Percentiles rank a stretch among this genome's conserved stretches.
Conservation (phyloP, 768 basidiomycete species). For the Neoboletus brunneissimus region DNA sequence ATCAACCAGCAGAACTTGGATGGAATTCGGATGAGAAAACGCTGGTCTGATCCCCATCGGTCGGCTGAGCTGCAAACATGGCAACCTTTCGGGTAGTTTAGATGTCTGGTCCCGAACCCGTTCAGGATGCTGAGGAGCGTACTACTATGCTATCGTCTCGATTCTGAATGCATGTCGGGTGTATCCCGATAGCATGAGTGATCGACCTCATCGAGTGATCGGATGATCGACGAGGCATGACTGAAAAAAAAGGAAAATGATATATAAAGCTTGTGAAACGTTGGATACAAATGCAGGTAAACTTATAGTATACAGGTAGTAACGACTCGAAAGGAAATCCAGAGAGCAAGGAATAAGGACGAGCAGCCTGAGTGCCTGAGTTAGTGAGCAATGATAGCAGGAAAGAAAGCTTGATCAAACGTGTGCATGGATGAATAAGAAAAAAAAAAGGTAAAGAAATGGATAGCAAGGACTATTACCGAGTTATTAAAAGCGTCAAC, state of each 20-base stretch:
- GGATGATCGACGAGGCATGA: no score
- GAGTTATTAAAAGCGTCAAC: background rate
- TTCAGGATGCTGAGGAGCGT: background rate
- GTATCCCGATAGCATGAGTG: background rate
- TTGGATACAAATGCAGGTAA: background rate
- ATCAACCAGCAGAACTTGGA: no score
- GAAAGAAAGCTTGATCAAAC: background rate
- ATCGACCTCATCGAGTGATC: background rate
- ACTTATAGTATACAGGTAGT: background rate
- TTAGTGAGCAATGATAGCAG: background rate
- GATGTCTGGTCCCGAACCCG: background rate
- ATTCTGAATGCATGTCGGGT: background rate
- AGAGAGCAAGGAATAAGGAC: background rate
- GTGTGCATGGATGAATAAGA: background rate
- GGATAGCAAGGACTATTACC: background rate
- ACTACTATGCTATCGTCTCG: no score
- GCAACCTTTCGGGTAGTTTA: no score
- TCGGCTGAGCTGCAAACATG: no score
- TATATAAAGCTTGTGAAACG: background rate
- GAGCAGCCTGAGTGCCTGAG: background rate
- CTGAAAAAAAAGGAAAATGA: background rate
- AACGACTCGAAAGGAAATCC: background rate
- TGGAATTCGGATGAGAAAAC: no score
- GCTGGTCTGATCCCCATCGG: no score
- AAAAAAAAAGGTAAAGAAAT: background rate